These are phyloP conservation scores for Leucosporidium scottii DNA, from an alignment of 768 basidiomycete genomes.

Conservation along the genomic window DNA sequence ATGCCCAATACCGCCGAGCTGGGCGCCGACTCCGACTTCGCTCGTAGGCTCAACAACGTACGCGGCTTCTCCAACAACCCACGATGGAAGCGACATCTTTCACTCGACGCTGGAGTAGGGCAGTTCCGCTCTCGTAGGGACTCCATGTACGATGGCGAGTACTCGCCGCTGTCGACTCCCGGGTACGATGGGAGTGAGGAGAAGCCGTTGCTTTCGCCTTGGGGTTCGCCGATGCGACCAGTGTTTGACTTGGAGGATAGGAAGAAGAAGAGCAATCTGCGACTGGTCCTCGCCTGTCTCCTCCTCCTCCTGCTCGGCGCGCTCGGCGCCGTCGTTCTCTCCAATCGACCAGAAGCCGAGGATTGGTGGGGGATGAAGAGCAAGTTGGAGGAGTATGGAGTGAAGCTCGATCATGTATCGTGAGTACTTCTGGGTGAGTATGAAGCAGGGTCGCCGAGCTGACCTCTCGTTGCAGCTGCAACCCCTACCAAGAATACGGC, in stretches of 20 bases:
- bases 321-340: neutral
- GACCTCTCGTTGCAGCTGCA: constrained; percentile 8
- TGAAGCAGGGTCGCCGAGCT: no score
- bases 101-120: constrained; percentile 1
- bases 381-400: constrained; percentile 5
- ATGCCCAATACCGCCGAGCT: neutral
- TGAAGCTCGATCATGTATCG: neutral
- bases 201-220: neutral
- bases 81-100: constrained; percentile 9
- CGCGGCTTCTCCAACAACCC: constrained; percentile 3
- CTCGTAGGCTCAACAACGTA: neutral
- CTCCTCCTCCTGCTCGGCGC: neutral
- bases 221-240: neutral
- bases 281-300: neutral
- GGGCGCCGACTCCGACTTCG: neutral
- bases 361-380: constrained; percentile 7
- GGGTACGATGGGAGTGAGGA: constrained; percentile 5
- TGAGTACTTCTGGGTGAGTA: neutral
- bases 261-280: no score
- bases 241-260: no score
- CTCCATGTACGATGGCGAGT: neutral
- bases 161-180: neutral
- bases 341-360: neutral
- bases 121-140: neutral
- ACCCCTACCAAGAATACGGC: constrained; percentile 27